Percentiles rank a stretch among this genome's conserved stretches.
phyloP scores from a whole-genome alignment of 108 stramenopile genomes.

The Pseudonitzschia pungens region DNA sequence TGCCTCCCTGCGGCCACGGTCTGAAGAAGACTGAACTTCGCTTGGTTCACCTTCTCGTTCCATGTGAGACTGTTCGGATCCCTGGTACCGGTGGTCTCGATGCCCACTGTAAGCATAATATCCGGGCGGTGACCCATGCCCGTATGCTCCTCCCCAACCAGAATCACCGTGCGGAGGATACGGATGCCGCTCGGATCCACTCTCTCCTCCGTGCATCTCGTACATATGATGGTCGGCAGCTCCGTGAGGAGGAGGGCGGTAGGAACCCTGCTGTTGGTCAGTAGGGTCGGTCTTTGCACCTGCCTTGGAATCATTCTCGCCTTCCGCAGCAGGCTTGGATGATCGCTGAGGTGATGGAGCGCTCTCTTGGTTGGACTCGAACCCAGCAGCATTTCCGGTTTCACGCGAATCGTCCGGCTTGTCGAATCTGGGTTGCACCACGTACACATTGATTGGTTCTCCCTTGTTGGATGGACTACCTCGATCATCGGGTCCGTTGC shows the following conservation, averaged over 20 bases:
- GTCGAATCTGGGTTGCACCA: conserved; percentile 49
- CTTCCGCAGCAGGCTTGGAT: conserved; percentile 1
- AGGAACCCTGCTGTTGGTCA: conserved; percentile 14
- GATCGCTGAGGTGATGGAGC: conserved; percentile 22
- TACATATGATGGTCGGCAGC: conserved; percentile 1
- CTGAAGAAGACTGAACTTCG: conserved; percentile 16
- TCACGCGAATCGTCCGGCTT: conserved; percentile 8
- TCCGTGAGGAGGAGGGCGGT: conserved; percentile 4
- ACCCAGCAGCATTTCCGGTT: conserved; percentile 2
- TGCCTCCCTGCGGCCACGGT: conserved; percentile 17
- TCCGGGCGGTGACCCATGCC: conserved; percentile 23
- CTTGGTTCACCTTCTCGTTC: conserved; percentile 13
- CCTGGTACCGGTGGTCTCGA: conserved; percentile 5
- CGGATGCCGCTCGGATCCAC: conserved; percentile 15
- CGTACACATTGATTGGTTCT: conserved; percentile 58
- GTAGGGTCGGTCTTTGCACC: not conserved
- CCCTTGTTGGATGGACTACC: conserved; percentile 17
- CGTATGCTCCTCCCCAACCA: conserved; percentile 8
- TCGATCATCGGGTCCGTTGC: conserved; percentile 31
- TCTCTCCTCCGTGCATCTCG: conserved; percentile 17
- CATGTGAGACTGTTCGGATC: conserved; percentile 2
- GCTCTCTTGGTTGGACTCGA: conserved; percentile 15
- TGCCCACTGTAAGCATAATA: conserved; percentile 6
- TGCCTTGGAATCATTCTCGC: not conserved
- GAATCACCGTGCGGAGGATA: conserved; percentile 10